phyloP scores from a whole-genome alignment of 768 basidiomycete genomes.

The Suillus fuscotomentosus region DNA sequence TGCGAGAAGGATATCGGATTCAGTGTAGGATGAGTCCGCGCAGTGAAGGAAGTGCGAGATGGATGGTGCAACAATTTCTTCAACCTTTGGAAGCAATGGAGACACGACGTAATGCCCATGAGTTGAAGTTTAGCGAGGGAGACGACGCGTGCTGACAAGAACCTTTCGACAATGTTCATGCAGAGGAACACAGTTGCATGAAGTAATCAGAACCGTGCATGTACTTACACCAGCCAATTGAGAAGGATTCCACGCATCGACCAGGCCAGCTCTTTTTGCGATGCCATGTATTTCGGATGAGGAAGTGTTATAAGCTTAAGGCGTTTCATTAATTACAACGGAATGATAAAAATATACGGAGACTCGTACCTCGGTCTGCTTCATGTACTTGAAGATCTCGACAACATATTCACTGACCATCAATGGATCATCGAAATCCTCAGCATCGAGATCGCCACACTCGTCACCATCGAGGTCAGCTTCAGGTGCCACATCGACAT shows the following conservation, averaged over 20 bases:
- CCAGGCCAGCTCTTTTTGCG: slow-evolving; percentile 84
- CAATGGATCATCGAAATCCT: slow-evolving; percentile 89
- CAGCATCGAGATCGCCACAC: slow-evolving; percentile 93
- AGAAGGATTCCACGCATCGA: slow-evolving; percentile 85
- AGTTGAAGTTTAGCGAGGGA: slow-evolving; percentile 86
- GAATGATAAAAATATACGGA: slow-evolving; percentile 1
- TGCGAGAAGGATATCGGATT: slow-evolving; percentile 82
- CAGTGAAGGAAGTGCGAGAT: slow-evolving; percentile 78
- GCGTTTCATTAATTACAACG: not conserved
- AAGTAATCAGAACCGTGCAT: slow-evolving; percentile 78
- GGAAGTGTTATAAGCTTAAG: slow-evolving; percentile 74
- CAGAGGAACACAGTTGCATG: slow-evolving; percentile 92
- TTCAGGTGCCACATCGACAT: slow-evolving; percentile 52
- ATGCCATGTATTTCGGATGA: slow-evolving; percentile 80
- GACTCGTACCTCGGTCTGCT: slow-evolving; percentile 66
- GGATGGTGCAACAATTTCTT: slow-evolving; percentile 88
- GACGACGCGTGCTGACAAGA: slow-evolving; percentile 68
- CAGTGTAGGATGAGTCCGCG: slow-evolving; percentile 73
- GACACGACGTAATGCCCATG: slow-evolving; percentile 83
- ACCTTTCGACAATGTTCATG: slow-evolving; percentile 81
- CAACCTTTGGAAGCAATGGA: slow-evolving; percentile 90
- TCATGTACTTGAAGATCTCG: slow-evolving; percentile 93
- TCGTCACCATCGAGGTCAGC: slow-evolving; percentile 61
- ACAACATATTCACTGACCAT: slow-evolving; percentile 97
- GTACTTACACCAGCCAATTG: slow-evolving; percentile 94